These are phyloP conservation scores for Phytopythium montanum DNA, from an alignment of 352 stramenopile species.

Conservation along the genomic window DNA sequence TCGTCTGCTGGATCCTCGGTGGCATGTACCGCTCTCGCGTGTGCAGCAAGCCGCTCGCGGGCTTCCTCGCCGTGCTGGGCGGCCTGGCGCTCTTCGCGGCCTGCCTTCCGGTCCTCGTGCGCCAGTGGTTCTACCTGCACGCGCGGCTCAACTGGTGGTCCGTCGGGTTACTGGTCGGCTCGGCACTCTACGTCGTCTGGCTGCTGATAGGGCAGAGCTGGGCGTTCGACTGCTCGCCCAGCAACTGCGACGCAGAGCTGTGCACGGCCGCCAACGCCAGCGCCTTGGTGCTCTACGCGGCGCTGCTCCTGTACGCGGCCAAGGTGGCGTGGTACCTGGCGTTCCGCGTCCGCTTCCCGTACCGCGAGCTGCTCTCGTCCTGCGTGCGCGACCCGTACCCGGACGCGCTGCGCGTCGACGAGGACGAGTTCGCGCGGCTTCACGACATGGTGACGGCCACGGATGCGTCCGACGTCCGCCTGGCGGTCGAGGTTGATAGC, in stretches of 20 bases:
- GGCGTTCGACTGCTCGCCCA: conserved; percentile 28
- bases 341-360: conserved; percentile 28
- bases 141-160: conserved; percentile 21
- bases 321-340: conserved; percentile 40
- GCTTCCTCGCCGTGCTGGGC: conserved; percentile 26
- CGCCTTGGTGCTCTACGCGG: conserved; percentile 29
- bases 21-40: conserved; percentile 15
- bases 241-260: conserved; percentile 30
- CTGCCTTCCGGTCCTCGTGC: conserved; percentile 26
- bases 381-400: conserved; percentile 31
- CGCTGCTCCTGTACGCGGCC: conserved; percentile 24
- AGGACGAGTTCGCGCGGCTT: conserved; percentile 21
- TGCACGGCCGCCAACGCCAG: conserved; percentile 24
- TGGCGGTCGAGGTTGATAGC: neutral
- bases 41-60: conserved; percentile 28
- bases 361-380: conserved; percentile 23
- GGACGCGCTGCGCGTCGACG: conserved; percentile 17
- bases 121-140: conserved; percentile 42
- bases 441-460: conserved; percentile 11
- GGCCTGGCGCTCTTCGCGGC: conserved; percentile 27
- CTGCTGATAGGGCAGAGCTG: conserved; percentile 28
- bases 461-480: neutral
- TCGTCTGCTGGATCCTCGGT: conserved; percentile 28
- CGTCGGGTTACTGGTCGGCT: conserved; percentile 12
- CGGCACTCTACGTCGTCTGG: conserved; percentile 22